phyloP scores from a whole-genome alignment of 495 filamentous ascomycete genomes.

The Hyaloscypha bicolor region DNA sequence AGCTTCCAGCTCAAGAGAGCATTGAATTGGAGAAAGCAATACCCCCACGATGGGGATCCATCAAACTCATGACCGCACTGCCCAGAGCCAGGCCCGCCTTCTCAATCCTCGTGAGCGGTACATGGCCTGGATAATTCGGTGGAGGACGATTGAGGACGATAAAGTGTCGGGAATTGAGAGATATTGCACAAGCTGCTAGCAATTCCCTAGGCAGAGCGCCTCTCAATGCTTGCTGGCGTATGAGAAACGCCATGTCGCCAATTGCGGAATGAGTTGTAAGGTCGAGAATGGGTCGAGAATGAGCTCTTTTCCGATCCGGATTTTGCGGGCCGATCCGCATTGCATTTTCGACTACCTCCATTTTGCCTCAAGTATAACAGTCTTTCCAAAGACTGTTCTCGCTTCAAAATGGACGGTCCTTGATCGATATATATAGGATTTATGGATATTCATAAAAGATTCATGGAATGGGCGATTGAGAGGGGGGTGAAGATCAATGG shows the following conservation, averaged over 20 bases:
- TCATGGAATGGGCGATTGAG: conserved; percentile 33
- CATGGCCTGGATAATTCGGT: conserved; percentile 87
- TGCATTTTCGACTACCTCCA: not conserved
- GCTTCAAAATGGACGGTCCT: conserved; percentile 9
- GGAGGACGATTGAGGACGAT: conserved; percentile 79
- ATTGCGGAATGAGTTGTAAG: not conserved
- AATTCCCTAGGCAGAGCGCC: conserved; percentile 28
- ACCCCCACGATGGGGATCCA: conserved; percentile 69
- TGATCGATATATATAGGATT: not conserved
- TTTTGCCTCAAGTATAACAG: not conserved
- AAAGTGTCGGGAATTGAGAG: conserved; percentile 50
- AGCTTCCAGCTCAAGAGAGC: conserved; percentile 9
- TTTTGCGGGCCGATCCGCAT: not conserved
- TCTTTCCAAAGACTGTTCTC: conserved; percentile 1
- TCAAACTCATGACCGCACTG: conserved; percentile 76
- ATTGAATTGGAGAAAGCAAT: not conserved
- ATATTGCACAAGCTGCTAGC: conserved; percentile 25
- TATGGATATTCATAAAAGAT: conserved; percentile 32
- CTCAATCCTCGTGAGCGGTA: conserved; percentile 81
- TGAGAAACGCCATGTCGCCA: conserved; percentile 26
- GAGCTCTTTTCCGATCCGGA: not conserved
- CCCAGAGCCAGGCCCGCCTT: conserved; percentile 77
- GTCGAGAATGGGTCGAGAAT: not conserved
- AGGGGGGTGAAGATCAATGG: conserved; percentile 34
- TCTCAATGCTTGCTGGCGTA: conserved; percentile 19